Conservation (phyloP, 345 rosid genomes). For the Kernera saxatilis region DNA sequence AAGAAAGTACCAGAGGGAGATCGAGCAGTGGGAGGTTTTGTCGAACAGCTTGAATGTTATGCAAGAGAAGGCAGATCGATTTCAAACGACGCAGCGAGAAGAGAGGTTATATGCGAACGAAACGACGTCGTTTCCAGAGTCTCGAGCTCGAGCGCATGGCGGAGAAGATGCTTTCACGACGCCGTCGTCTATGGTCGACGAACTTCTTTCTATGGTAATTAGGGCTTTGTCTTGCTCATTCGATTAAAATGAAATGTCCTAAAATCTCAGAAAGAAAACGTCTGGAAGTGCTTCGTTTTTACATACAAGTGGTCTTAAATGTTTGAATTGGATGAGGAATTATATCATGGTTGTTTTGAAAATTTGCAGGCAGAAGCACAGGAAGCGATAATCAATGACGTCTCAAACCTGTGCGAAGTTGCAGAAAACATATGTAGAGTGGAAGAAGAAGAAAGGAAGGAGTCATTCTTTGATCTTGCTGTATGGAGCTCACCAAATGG, state of each 20-base stretch:
- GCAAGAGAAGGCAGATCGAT: conserved; percentile 39
- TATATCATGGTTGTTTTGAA: not conserved
- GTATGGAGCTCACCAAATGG: conserved; percentile 72
- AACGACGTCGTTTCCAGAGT: conserved; percentile 14
- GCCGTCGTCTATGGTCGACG: conserved; percentile 35
- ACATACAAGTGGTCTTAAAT: no score
- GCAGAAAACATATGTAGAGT: conserved; percentile 56
- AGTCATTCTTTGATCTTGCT: conserved; percentile 46
- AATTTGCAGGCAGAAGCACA: conserved; percentile 57
- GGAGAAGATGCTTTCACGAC: conserved; percentile 13
- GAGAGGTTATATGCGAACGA: conserved; percentile 7
- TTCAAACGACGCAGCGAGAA: conserved; percentile 18
- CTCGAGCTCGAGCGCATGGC: not conserved
- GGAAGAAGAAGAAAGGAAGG: conserved; percentile 47
- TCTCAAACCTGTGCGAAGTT: conserved; percentile 55
- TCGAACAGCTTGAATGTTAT: conserved; percentile 49
- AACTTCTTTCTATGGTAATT: conserved; percentile 62
- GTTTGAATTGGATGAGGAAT: not conserved
- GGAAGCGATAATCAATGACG: conserved; percentile 46
- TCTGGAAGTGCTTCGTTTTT: no score
- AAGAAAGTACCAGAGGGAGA: conserved; percentile 51
- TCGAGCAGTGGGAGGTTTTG: conserved; percentile 57
- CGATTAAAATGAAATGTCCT: not conserved
- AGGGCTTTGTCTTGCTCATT: not conserved
- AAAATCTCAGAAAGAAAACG: no score